A percentile compares a stretch with the other conserved stretches of the same genome.
These are phyloP conservation scores for Leccinum fibrillosum DNA, from an alignment of 768 basidiomycete genomes.

Conservation along the genomic window DNA sequence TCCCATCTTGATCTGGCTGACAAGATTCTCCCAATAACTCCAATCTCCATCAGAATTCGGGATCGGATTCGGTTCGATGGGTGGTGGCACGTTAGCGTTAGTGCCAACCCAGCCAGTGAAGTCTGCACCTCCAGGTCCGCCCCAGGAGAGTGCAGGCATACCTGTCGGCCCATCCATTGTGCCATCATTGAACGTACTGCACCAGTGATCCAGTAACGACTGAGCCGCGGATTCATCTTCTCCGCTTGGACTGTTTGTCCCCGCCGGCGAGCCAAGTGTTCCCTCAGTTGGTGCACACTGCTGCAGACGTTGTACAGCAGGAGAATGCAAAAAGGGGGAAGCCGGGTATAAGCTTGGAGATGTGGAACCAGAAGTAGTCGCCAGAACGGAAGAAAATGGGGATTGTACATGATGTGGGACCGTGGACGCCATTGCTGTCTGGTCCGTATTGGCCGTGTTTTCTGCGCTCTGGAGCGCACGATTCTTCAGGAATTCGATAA, in stretches of 20 bases:
- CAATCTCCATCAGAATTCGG: conserved; percentile 64
- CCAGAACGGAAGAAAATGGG: conserved; percentile 22
- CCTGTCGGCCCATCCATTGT: conserved; percentile 49
- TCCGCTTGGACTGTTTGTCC: conserved; percentile 63
- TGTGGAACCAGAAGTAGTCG: conserved; percentile 17
- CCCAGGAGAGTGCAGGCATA: conserved; percentile 54
- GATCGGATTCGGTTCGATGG: conserved; percentile 44
- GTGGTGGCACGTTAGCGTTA: conserved; percentile 33
- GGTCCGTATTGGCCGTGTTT: conserved; percentile 22
- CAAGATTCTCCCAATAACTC: conserved; percentile 78
- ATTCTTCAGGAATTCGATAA: conserved; percentile 75
- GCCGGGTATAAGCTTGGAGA: conserved; percentile 24
- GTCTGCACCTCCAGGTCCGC: conserved; percentile 53
- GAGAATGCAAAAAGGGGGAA: conserved; percentile 37
- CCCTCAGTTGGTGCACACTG: conserved; percentile 41
- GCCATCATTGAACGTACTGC: conserved; percentile 71
- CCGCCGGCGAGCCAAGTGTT: conserved; percentile 55
- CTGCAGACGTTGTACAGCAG: conserved; percentile 61
- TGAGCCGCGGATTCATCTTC: conserved; percentile 80
- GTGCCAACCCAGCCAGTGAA: conserved; percentile 57
- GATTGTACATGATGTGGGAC: conserved; percentile 16
- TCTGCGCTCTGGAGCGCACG: conserved; percentile 58
- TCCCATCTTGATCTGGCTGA: conserved; percentile 49
- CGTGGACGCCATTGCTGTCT: conserved; percentile 4
- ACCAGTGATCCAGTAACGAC: conserved; percentile 80